phyloP scores from a whole-genome alignment of 176 grass and related monocot genomes.

The Aegilops bicornis region DNA sequence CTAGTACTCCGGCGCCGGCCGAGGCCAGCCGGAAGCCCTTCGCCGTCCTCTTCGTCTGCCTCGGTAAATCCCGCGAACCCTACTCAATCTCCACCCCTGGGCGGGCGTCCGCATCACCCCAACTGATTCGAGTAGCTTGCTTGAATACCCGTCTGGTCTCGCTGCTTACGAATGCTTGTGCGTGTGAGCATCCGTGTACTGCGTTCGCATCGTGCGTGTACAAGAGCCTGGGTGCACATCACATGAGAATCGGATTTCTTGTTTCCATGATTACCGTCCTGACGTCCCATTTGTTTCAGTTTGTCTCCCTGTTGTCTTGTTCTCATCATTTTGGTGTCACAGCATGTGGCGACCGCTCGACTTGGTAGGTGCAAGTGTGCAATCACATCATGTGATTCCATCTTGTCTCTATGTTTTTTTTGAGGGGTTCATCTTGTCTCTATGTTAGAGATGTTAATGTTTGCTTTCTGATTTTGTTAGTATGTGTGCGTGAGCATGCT shows the following conservation, averaged over 20 bases:
- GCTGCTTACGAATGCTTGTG: background rate
- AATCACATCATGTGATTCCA: background rate
- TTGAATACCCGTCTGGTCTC: background rate
- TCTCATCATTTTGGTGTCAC: background rate
- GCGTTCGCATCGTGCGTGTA: background rate
- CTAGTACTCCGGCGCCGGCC: background rate
- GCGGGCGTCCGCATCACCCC: background rate
- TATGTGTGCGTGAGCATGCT: background rate
- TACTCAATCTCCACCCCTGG: background rate
- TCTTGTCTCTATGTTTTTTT: background rate
- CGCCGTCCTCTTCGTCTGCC: slow-evolving; percentile 92
- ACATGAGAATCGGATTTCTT: background rate
- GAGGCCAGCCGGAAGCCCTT: slow-evolving; percentile 50
- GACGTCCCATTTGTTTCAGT: background rate
- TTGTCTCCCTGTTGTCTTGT: background rate
- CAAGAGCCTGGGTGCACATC: background rate
- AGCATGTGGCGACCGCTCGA: background rate
- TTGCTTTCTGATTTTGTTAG: background rate
- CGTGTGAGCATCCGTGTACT: background rate
- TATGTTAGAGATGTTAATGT: background rate
- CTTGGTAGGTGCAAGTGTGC: background rate
- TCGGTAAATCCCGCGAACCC: slow-evolving; percentile 45
- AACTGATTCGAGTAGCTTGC: background rate
- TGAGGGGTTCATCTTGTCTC: background rate
- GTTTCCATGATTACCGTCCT: background rate